Percentiles rank a stretch among this genome's conserved stretches.
Evolutionary conservation across 257 asterid species (phyloP).

Genomic region (Scutellaria galericulata): DNA sequence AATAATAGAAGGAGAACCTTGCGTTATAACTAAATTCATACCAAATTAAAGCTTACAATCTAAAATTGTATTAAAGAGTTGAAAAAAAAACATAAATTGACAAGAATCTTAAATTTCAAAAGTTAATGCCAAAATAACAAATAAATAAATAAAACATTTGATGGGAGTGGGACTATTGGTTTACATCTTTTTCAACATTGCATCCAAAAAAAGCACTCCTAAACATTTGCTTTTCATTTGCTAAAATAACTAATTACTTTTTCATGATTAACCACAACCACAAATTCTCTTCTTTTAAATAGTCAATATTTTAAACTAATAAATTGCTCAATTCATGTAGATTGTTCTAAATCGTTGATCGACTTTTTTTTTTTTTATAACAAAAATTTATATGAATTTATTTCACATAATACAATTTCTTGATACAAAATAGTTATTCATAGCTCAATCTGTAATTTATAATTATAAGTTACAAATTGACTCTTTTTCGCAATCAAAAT

Average conservation of each 20-base stretch:
- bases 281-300: neutral
- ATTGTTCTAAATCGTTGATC: no score
- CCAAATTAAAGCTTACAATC: no score
- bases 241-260: neutral
- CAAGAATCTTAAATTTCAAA: neutral
- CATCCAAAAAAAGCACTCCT: conserved; percentile 20
- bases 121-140: conserved; percentile 6
- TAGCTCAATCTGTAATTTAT: no score
- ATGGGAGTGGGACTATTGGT: neutral
- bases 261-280: conserved; percentile 25
- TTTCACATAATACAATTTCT: no score
- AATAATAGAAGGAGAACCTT: no score
- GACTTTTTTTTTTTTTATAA: no score
- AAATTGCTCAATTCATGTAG: neutral
- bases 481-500: no score
- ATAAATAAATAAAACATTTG: neutral
- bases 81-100: neutral
- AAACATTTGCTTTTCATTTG: conserved; percentile 11
- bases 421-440: no score
- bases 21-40: no score
- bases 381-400: no score
- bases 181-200: conserved; percentile 15
- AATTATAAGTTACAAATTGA: no score
- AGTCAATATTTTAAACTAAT: neutral
- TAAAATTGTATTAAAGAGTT: neutral